Percentiles rank a stretch among this genome's conserved stretches.
Evolutionary conservation across 345 rosid species (phyloP).

Genomic region (Eutrema japonicum): DNA sequence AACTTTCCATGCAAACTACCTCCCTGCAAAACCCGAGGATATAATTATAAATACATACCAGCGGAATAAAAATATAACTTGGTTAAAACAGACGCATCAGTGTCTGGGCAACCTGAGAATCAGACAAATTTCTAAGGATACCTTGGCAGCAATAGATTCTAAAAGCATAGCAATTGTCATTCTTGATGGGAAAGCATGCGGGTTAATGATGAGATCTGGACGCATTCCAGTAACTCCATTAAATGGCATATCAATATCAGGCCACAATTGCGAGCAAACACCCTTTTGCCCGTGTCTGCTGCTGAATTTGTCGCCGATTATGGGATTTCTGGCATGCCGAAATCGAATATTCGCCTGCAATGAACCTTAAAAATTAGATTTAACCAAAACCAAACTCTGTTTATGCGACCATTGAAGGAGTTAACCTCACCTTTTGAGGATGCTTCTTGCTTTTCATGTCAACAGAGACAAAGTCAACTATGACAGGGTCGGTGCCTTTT

Average conservation of each 20-base stretch:
- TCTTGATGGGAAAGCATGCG: conserved; percentile 99
- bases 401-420: conserved; percentile 7
- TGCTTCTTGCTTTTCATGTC: conserved; percentile 70
- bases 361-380: conserved; percentile 15
- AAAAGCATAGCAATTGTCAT: conserved; percentile 99
- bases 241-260: conserved; percentile 97
- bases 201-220: conserved; percentile 97
- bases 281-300: conserved; percentile 99
- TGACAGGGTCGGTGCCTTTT: conserved; percentile 77
- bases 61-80: conserved; percentile 1
- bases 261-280: conserved; percentile 98
- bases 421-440: conserved; percentile 69
- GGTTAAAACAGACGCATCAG: background rate
- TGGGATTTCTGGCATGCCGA: conserved; percentile 90
- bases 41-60: conserved; percentile 18
- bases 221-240: conserved; percentile 96
- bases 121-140: conserved; percentile 25
- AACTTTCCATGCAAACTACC: conserved; percentile 85
- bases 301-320: conserved; percentile 97
- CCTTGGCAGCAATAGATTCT: conserved; percentile 98
- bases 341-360: conserved; percentile 80
- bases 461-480: conserved; percentile 79
- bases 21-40: conserved; percentile 54
- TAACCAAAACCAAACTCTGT: background rate
- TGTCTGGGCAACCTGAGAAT: conserved; percentile 6